Evolutionary conservation across 2,329 filamentous ascomycete genomes (phyloP), one percentile per base, ranked within the genome.

Genomic region (Colletotrichum godetiae): DNA sequence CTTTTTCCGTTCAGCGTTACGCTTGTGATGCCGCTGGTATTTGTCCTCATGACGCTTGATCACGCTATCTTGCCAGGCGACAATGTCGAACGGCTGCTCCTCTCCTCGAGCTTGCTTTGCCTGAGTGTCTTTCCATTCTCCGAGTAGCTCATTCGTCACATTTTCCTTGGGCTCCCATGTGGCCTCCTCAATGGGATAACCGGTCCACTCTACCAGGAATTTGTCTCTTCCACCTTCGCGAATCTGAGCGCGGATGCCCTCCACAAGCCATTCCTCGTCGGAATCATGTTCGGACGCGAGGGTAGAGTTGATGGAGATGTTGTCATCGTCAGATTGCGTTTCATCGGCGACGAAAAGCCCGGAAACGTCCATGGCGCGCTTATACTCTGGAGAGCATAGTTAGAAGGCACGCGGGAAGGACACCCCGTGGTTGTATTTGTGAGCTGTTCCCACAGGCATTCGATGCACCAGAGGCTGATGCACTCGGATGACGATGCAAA

Each of bases 91-190:
- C 0, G 80, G 79, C 15, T 79, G 53, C 12, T 78, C 74, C 10
- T 79, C 76, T 13, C 83, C 82, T 8, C 77, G 77, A 4, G 77
- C 79, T 11, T 83, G 80, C 7, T 79, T 78, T n/a, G 77, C 75
- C 75, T 86, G 86, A 5, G 78, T 82, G 31, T 81, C 77, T 61
- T 82, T 78, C 89, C 89, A 90, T 3, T 83, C 77, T 0, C 77
- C 72, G 2, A 85, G 76, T 5, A 89, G 78, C 0, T 80, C 80
- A 2, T 79, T 74, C 0, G 80, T 80, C 4, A 90, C 77, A 67
- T 89, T 81, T 5, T 83, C 78, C 11, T 78, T 75, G 0, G 88
- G 87, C 75, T 91, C 89, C 89, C 89, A 91, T 3, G 81, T 82
- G 58, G 82, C 81, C n/a, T 81, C 78, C 35, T 76, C 72, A 0